Evolutionary conservation across 495 filamentous ascomycete species (phyloP).

Genomic region (Bombardia bombarda): DNA sequence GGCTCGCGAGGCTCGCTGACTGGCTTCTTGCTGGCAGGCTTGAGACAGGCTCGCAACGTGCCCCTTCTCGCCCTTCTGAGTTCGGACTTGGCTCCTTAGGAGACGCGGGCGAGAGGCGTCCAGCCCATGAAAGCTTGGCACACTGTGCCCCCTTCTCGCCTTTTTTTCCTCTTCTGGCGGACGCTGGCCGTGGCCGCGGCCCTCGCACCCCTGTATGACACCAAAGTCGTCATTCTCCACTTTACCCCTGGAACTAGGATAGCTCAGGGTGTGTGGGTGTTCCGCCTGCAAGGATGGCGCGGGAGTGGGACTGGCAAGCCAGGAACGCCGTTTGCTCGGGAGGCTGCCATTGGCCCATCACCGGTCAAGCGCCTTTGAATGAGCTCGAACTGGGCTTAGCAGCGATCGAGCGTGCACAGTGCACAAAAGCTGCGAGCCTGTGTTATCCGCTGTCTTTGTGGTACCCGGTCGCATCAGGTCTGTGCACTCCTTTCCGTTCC

Average conservation of each 20-base stretch:
- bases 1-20: too few relatives aligned
- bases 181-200: neutral
- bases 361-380: neutral
- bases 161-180: too few relatives aligned
- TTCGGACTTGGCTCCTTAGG: too few relatives aligned
- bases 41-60: too few relatives aligned
- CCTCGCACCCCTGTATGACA: neutral
- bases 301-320: neutral
- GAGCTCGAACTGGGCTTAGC: constrained; percentile 12
- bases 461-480: neutral
- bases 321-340: constrained; percentile 5
- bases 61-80: too few relatives aligned
- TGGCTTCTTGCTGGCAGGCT: too few relatives aligned
- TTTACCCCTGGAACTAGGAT: constrained; percentile 13
- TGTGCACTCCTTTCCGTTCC: neutral
- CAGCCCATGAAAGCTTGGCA: too few relatives aligned
- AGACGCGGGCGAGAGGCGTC: too few relatives aligned
- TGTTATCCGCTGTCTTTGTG: neutral
- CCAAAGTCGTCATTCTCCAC: constrained; percentile 3
- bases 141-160: too few relatives aligned
- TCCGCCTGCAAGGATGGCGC: constrained; percentile 5
- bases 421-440: neutral
- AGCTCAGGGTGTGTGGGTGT: neutral
- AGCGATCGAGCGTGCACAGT: constrained; percentile 7
- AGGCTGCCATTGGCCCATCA: constrained; percentile 3